Evolutionary conservation across 2,329 filamentous ascomycete species (phyloP).

Genomic region (Penicillium griseofulvum): DNA sequence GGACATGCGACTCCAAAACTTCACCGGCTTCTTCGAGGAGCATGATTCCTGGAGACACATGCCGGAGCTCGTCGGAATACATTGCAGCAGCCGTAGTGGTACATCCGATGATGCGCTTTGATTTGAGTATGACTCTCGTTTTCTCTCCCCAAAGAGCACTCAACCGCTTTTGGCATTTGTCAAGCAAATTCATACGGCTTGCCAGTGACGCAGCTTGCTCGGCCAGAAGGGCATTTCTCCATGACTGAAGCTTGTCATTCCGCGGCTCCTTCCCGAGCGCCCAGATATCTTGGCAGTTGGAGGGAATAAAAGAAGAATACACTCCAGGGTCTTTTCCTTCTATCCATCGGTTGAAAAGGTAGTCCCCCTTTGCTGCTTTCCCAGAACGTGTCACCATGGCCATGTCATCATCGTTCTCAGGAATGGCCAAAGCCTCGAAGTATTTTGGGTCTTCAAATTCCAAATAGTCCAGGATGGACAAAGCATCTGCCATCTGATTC

Average conservation of each 20-base stretch:
- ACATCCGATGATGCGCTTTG: slow-evolving; percentile 63
- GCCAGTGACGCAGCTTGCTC: slow-evolving; percentile 46
- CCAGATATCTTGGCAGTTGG: slow-evolving; percentile 38
- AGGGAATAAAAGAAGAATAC: slow-evolving; percentile 46
- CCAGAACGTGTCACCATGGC: slow-evolving; percentile 47
- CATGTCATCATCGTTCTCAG: slow-evolving; percentile 49
- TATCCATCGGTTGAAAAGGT: slow-evolving; percentile 58
- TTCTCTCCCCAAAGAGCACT: slow-evolving; percentile 14
- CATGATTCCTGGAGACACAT: slow-evolving; percentile 57
- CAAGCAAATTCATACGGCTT: slow-evolving; percentile 8
- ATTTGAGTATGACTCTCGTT: slow-evolving; percentile 43
- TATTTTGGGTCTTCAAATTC: slow-evolving; percentile 56
- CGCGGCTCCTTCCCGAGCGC: slow-evolving; percentile 46
- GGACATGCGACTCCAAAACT: slow-evolving; percentile 65
- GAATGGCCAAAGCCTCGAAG: slow-evolving; percentile 57
- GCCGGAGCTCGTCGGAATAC: slow-evolving; percentile 54
- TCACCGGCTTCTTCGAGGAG: slow-evolving; percentile 73
- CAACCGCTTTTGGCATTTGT: slow-evolving; percentile 14
- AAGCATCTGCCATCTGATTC: slow-evolving; percentile 5
- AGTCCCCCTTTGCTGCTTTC: slow-evolving; percentile 46
- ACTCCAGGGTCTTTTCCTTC: slow-evolving; percentile 49
- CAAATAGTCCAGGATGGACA: slow-evolving; percentile 45
- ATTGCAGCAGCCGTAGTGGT: slow-evolving; percentile 70
- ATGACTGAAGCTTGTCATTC: too few relatives aligned
- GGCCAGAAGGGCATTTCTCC: slow-evolving; percentile 48